Base-by-base conservation (phyloP, 164 flowering plant species). In the Macadamia integrifolia region DNA sequence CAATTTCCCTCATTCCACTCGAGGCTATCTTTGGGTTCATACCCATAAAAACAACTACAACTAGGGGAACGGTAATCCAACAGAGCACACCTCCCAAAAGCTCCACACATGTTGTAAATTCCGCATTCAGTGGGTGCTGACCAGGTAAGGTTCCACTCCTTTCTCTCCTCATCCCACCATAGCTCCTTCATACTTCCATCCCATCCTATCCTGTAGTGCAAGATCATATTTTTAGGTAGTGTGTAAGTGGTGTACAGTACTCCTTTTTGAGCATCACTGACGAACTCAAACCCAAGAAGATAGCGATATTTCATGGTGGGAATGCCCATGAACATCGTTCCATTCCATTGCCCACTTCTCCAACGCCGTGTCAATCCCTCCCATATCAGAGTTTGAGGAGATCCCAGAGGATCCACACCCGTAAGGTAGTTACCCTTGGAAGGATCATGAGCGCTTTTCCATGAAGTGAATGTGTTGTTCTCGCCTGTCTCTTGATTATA, bases 261-360 rank as follows among this genome's bases (percentile, higher is more conserved):
- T 44, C 63, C 64, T 50, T 62, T 64, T 32, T 40, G 10, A 5
- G 12, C 48, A 46, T 64, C 50, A n/a, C 13, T 30, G 15, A 53
- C 1, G 17, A 65, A 8, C 18, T 0, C 1, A 23, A 69, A 74
- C 1, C 65, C 69, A 28, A 53, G 10, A 32, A 69, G 17, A 15
- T 60, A 74, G 10, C 17, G 5, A 4, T 50, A 13, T 29, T 28
- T 28, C 62, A 53, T 66, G 9, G 1, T 18, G 6, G 70, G 60
- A 1, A 69, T 13, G 11, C 69, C 72, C 12, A 42, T 61, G 44
- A 76, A 72, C 6, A 42, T 29, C 29, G 13, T 60, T 0, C 63
- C 66, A 44, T 72, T 69, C 75, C 75, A 72, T 14, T 52, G 50
- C 12, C 75, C 79, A 48, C 70, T 72, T 50, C 79, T 60, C 75